Evolutionary conservation across 768 basidiomycete genomes (phyloP).

Genomic region (Calvatia gigantea): DNA sequence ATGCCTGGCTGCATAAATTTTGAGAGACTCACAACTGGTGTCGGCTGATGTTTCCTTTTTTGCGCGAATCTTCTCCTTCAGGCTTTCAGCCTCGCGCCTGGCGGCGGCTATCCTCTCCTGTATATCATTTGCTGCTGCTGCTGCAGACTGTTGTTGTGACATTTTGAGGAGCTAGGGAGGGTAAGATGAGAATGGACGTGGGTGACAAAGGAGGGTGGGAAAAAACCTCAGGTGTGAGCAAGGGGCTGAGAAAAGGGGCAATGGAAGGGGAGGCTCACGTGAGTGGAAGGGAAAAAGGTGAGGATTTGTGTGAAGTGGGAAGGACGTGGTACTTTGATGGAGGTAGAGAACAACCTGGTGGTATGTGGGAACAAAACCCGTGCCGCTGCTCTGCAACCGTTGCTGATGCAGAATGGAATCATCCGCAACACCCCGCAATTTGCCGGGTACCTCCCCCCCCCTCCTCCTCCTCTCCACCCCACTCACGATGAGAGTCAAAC

Average conservation of each 20-base stretch:
- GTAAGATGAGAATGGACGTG: constrained; percentile 16
- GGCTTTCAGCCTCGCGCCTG: constrained; percentile 90
- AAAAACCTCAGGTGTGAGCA: constrained; percentile 13
- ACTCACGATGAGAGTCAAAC: background rate
- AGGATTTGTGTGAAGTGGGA: background rate
- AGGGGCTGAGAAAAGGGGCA: constrained; percentile 22
- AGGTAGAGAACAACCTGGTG: constrained; percentile 15
- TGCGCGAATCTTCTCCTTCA: constrained; percentile 98
- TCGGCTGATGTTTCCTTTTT: constrained; percentile 98
- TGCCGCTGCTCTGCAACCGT: constrained; percentile 3
- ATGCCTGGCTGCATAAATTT: background rate
- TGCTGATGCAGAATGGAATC: constrained; percentile 20
- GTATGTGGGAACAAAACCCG: constrained; percentile 19
- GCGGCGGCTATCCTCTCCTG: constrained; percentile 95
- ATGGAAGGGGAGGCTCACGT: constrained; percentile 19
- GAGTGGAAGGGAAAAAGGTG: constrained; percentile 6
- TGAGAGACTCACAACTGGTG: constrained; percentile 77
- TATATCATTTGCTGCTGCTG: constrained; percentile 45
- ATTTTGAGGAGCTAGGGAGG: constrained; percentile 11
- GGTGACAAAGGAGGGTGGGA: constrained; percentile 15
- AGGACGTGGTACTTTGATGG: constrained; percentile 11
- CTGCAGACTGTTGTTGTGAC: constrained; percentile 9
- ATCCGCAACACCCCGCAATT: constrained; percentile 15
- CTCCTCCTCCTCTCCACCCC: background rate
- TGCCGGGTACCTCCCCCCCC: constrained; percentile 16